A percentile compares a stretch with the other conserved stretches of the same genome.
phyloP scores from a whole-genome alignment of 1,139 yeast species.

The Geotrichum fermentans region DNA sequence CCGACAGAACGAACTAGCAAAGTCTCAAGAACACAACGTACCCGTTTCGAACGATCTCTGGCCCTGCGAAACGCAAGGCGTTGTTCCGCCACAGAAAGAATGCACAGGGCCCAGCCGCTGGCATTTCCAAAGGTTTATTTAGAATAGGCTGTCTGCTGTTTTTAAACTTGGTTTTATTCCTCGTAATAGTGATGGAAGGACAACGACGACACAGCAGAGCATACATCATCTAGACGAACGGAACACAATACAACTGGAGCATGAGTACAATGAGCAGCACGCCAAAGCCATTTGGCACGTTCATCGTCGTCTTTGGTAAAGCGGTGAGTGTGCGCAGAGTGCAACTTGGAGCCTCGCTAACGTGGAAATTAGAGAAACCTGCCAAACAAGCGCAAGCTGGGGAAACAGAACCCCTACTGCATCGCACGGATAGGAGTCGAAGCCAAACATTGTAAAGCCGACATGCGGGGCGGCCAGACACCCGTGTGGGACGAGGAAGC shows the following conservation, averaged over 20 bases:
- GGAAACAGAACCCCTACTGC: slow-evolving; percentile 86
- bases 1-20: neutral
- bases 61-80: neutral
- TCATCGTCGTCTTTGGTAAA: slow-evolving; percentile 39
- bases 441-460: slow-evolving; percentile 68
- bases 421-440: slow-evolving; percentile 74
- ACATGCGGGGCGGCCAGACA: slow-evolving; percentile 83
- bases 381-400: slow-evolving; percentile 75
- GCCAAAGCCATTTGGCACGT: slow-evolving; percentile 34
- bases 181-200: neutral
- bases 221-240: too few species aligned
- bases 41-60: too few species aligned
- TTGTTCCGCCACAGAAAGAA: neutral
- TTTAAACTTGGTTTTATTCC: too few species aligned
- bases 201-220: neutral
- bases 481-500: slow-evolving; percentile 83
- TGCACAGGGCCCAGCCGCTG: neutral
- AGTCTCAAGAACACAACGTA: neutral
- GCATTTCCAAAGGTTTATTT: neutral
- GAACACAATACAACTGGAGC: too few species aligned
- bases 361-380: slow-evolving; percentile 45
- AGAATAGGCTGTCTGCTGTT: too few species aligned
- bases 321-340: slow-evolving; percentile 32
- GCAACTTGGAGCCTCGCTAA: neutral
- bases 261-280: neutral